Percentiles rank a stretch among this genome's conserved stretches.
Conservation (phyloP, 768 basidiomycete genomes). For the Tulasnella sp. region DNA sequence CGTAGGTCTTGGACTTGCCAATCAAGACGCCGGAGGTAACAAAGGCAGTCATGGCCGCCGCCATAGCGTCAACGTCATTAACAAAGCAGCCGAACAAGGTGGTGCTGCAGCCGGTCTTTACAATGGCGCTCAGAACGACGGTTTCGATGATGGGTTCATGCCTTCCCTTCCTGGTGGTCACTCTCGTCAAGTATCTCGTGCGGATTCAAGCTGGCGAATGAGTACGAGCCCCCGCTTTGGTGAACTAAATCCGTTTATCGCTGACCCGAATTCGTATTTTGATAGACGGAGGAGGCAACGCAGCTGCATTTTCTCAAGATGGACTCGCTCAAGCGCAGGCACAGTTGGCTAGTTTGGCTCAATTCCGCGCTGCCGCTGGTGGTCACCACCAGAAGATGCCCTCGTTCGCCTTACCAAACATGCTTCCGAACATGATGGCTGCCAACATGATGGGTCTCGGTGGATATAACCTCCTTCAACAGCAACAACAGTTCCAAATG, state of each 20-base stretch:
- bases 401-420: slow-evolving; percentile 96
- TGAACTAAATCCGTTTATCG: not conserved
- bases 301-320: slow-evolving; percentile 4
- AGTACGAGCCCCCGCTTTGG: slow-evolving; percentile 43
- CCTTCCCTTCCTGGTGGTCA: slow-evolving; percentile 48
- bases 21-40: slow-evolving; percentile 36
- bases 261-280: not conserved
- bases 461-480: slow-evolving; percentile 81
- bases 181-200: slow-evolving; percentile 65
- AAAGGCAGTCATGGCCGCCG: slow-evolving; percentile 73
- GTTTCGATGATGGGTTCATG: slow-evolving; percentile 75
- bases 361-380: slow-evolving; percentile 91
- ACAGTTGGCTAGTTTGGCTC: slow-evolving; percentile 89
- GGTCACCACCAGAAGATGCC: slow-evolving; percentile 96
- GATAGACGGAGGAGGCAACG: slow-evolving; percentile 23
- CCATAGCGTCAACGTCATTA: slow-evolving; percentile 87
- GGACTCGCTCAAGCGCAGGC: slow-evolving; percentile 94
- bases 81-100: slow-evolving; percentile 52
- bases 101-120: slow-evolving; percentile 34
- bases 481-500: slow-evolving; percentile 68
- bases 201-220: slow-evolving; percentile 82
- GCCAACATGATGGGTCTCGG: slow-evolving; percentile 93
- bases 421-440: slow-evolving; percentile 96
- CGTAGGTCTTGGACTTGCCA: slow-evolving; percentile 32
- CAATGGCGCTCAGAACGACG: slow-evolving; percentile 40